phyloP scores from a whole-genome alignment of 257 asterid genomes.

The Rehmannia glutinosa region DNA sequence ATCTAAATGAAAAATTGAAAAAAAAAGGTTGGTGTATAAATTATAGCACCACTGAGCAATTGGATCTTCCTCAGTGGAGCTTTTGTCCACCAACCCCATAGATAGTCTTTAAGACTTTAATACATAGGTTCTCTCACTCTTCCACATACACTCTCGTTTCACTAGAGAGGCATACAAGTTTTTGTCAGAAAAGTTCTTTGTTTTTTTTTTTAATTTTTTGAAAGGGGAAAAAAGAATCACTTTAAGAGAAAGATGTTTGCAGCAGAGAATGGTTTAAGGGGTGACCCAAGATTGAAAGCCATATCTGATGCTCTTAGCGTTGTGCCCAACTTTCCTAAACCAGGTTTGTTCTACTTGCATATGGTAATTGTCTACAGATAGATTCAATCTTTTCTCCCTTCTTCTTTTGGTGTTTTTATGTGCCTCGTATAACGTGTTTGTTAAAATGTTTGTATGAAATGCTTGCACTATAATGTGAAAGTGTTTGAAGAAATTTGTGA shows the following conservation, averaged over 20 bases:
- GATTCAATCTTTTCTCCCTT: background rate
- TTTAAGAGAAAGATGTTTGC: conserved; percentile 71
- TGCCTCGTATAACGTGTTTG: background rate
- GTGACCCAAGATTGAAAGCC: conserved; percentile 88
- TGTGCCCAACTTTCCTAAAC: conserved; percentile 87
- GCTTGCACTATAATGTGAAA: background rate
- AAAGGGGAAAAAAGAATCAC: background rate
- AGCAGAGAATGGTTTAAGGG: conserved; percentile 84
- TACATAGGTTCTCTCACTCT: background rate
- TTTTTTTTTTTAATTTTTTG: background rate
- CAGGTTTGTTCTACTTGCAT: conserved; percentile 52
- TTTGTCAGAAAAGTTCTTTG: background rate
- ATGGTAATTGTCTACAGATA: background rate
- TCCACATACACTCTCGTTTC: background rate
- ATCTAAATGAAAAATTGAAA: background rate
- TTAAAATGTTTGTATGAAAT: conserved; percentile 10
- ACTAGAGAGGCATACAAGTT: background rate
- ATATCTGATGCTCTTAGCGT: conserved; percentile 86
- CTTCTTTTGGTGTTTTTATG: background rate
- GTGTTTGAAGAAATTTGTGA: background rate
- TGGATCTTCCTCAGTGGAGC: conserved; percentile 45
- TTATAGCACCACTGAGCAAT: conserved; percentile 30
- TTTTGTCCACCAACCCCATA: conserved; percentile 38
- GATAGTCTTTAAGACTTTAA: conserved; percentile 22
- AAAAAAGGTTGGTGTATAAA: conserved; percentile 25